Percentiles rank a stretch among this genome's conserved stretches.
Evolutionary conservation across 1,284 basidiomycete genomes (phyloP).

Genomic region (Cryptococcus neoformans): DNA sequence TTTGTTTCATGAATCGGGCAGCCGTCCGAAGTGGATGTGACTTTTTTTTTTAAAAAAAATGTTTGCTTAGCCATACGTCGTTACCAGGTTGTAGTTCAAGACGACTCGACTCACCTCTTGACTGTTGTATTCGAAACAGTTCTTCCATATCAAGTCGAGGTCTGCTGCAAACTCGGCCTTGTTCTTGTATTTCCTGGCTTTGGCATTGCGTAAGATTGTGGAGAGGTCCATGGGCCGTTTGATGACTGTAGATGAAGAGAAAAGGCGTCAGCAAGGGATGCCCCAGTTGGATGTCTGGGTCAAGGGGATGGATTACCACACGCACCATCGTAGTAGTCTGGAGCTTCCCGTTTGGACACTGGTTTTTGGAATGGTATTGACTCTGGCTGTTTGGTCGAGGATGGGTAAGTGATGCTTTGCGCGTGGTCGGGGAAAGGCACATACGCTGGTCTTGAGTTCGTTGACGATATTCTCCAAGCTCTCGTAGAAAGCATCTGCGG

Average conservation of each 20-base stretch:
- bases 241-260: constrained; percentile 60
- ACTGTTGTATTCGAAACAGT: constrained; percentile 90
- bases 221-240: constrained; percentile 90
- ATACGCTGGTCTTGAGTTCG: constrained; percentile 76
- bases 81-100: neutral
- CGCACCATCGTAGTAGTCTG: constrained; percentile 81
- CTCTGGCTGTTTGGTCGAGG: constrained; percentile 61
- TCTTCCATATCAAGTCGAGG: constrained; percentile 94
- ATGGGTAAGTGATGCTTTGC: constrained; percentile 51
- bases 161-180: constrained; percentile 93
- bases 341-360: constrained; percentile 78
- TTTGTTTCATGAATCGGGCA: constrained; percentile 66
- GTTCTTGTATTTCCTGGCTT: constrained; percentile 83
- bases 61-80: neutral
- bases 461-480: constrained; percentile 78
- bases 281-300: neutral
- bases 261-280: neutral
- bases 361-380: constrained; percentile 85
- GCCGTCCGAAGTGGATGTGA: constrained; percentile 77
- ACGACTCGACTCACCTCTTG: constrained; percentile 64
- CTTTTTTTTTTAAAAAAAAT: constrained; percentile 46
- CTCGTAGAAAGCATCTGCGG: constrained; percentile 86
- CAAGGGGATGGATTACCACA: neutral
- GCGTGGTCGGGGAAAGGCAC: constrained; percentile 31
- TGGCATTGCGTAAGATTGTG: constrained; percentile 89